Conservation (phyloP, 192 early-diverging fungal genomes). For the Coemansia sp. region DNA sequence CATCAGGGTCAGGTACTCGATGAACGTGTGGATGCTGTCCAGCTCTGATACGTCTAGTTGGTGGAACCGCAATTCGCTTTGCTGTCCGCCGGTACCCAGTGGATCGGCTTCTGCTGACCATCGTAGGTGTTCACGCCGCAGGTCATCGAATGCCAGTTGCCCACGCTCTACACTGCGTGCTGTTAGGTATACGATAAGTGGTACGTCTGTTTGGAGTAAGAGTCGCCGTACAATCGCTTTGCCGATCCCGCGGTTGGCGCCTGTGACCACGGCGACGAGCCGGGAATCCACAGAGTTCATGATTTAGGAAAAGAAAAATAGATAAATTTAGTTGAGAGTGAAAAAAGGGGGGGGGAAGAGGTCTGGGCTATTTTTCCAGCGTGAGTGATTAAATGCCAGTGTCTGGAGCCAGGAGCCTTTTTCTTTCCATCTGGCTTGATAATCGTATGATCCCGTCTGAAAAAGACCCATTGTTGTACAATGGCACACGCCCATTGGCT, state of each 20-base stretch:
- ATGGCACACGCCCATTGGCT: no score
- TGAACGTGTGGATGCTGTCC: constrained; percentile 27
- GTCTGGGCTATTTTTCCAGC: no score
- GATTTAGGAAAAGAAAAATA: not conserved
- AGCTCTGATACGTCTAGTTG: constrained; percentile 42
- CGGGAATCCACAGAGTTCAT: constrained; percentile 23
- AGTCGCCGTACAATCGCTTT: constrained; percentile 44
- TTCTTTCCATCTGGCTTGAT: not conserved
- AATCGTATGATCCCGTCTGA: not conserved
- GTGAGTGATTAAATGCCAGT: no score
- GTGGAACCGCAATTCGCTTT: constrained; percentile 50
- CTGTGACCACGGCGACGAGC: constrained; percentile 47
- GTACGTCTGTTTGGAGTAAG: constrained; percentile 19
- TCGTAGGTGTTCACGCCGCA: constrained; percentile 31
- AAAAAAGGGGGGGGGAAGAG: no score
- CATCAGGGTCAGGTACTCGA: constrained; percentile 41
- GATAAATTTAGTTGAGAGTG: no score
- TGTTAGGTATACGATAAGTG: constrained; percentile 47
- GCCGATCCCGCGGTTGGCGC: constrained; percentile 51
- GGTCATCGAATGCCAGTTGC: constrained; percentile 39
- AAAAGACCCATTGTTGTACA: no score
- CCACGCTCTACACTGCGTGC: constrained; percentile 44
- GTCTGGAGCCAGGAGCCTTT: no score
- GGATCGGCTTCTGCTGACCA: not conserved
- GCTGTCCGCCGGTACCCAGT: not conserved